Evolutionary conservation across 2,329 filamentous ascomycete genomes (phyloP), one percentile per base, ranked within the genome.

Genomic region (Cladosporium sp.): DNA sequence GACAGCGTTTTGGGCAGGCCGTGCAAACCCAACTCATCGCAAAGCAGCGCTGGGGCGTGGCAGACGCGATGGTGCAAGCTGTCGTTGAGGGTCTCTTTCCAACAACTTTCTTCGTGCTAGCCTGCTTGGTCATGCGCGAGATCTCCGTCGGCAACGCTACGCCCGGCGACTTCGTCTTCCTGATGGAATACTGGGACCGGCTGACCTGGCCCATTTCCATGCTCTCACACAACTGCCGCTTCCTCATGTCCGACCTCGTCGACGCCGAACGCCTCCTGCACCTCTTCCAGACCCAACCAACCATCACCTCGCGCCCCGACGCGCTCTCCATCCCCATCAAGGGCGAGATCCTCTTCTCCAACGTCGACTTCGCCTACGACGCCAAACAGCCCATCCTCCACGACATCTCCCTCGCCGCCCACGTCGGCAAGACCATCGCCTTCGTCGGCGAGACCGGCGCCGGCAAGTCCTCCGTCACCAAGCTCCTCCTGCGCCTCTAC

Each of bases 171-270:
- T 83, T 88, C 56, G 79, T 87, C 4, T 82, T 83, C 14, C 67
- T 88, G 22, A 71, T 85, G 13, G 76, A 79, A 33, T 87, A 86
- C 66, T 88, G 84, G 84, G 69, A 72, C n/a, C 71, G 72, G 10
- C 71, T 83, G 38, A 73, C 74, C 1, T 74, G 70, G 57, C 75
- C 74, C 28, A 75, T 78, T 53, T 70, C 72, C 18, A 70, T 72
- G 43, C 68, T 82, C 31, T 71, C 74, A 3, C 68, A 70, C 16
- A 76, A 50, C 33, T 50, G 48, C 41, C 40, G 40, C 4, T 50
- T 43, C 32, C 31, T 50, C 19, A 50, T 50, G 48, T 50, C 48
- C 80, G 44, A 50, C 9, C 68, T 88, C 22, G 79, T 87, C 35
- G 81, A 87, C 60, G 82, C 84, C 0, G 84, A 88, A 61, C 76